Evolutionary conservation across 495 filamentous ascomycete genomes (phyloP).

Genomic region (Hamigera avellanea): DNA sequence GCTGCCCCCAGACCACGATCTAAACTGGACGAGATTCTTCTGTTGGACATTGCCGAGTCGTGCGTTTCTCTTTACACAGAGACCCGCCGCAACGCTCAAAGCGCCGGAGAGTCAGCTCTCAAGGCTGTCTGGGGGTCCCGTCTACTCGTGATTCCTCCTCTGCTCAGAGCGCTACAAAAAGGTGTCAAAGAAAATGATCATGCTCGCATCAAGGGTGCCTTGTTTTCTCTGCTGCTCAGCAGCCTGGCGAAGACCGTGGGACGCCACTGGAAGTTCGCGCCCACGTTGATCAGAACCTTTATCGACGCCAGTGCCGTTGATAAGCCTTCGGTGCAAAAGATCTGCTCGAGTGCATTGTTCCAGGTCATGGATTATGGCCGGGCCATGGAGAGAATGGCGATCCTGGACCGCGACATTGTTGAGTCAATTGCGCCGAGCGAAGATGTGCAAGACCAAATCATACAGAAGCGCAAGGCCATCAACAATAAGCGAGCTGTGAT

Average conservation of each 20-base stretch:
- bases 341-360: slow-evolving; percentile 70
- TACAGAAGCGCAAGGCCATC: slow-evolving; percentile 56
- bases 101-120: slow-evolving; percentile 84
- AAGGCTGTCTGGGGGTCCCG: slow-evolving; percentile 80
- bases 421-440: slow-evolving; percentile 63
- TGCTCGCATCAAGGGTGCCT: slow-evolving; percentile 82
- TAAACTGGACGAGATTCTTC: slow-evolving; percentile 67
- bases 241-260: slow-evolving; percentile 79
- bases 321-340: slow-evolving; percentile 84
- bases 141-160: slow-evolving; percentile 74
- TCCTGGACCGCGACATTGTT: slow-evolving; percentile 64
- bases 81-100: slow-evolving; percentile 85
- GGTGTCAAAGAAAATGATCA: slow-evolving; percentile 76
- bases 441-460: slow-evolving; percentile 50
- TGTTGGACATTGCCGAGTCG: slow-evolving; percentile 82
- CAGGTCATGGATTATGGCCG: slow-evolving; percentile 87
- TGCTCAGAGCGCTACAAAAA: slow-evolving; percentile 66
- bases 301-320: slow-evolving; percentile 83
- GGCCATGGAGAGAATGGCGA: slow-evolving; percentile 70
- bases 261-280: slow-evolving; percentile 87
- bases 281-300: slow-evolving; percentile 72
- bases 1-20: slow-evolving; percentile 75
- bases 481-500: slow-evolving; percentile 60
- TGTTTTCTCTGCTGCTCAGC: slow-evolving; percentile 82
- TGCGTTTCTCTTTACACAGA: slow-evolving; percentile 93